Evolutionary conservation across 106 monocot genomes (phyloP).

Genomic region (Allium fistulosum): DNA sequence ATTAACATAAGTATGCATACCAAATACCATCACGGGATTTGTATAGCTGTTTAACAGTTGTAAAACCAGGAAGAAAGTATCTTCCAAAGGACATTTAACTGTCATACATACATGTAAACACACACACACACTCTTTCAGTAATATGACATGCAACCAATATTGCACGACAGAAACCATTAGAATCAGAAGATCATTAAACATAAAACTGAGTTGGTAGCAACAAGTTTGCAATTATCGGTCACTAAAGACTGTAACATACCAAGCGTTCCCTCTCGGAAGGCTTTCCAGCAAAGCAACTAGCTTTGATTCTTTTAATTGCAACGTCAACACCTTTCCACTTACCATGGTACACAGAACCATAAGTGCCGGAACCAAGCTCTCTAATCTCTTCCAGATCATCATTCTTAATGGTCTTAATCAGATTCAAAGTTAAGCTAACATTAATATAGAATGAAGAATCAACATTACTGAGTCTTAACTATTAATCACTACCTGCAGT

Average conservation of each 20-base stretch:
- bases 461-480: neutral
- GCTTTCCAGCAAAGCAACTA: conserved; percentile 84
- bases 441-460: neutral
- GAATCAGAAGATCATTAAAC: neutral
- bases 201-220: neutral
- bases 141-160: neutral
- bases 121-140: neutral
- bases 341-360: conserved; percentile 85
- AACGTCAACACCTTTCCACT: conserved; percentile 94
- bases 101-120: too few relatives aligned
- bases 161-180: neutral
- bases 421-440: neutral
- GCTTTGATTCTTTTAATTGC: conserved; percentile 95
- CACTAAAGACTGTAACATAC: conserved; percentile 19
- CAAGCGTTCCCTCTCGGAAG: conserved; percentile 88
- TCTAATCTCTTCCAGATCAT: conserved; percentile 82
- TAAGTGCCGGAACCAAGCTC: conserved; percentile 87
- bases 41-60: too few relatives aligned
- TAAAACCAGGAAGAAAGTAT: too few relatives aligned
- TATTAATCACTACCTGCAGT: conserved; percentile 51
- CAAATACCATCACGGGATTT: too few relatives aligned
- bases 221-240: too few relatives aligned
- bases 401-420: conserved; percentile 78
- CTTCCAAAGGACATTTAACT: too few relatives aligned
- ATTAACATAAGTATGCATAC: too few relatives aligned